Conservation (phyloP, 202 grass and related monocot species). For the Panicum virgatum region DNA sequence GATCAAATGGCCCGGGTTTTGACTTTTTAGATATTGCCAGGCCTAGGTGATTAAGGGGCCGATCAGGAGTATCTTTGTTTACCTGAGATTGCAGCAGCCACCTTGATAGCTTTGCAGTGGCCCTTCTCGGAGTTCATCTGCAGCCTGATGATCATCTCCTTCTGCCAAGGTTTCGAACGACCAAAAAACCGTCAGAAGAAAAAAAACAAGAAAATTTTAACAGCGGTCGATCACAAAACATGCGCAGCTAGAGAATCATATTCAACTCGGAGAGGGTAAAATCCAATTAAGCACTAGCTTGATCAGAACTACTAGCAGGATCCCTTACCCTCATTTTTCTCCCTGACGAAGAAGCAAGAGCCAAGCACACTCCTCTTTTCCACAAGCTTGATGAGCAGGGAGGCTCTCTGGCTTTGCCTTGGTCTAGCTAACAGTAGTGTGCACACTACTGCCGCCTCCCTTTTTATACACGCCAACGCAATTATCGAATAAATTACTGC, state of each 20-base stretch:
- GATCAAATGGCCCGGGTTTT: too few species aligned
- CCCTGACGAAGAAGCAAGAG: neutral
- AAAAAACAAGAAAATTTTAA: neutral
- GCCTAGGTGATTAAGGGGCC: neutral
- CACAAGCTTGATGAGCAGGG: neutral
- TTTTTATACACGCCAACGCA: constrained; percentile 29
- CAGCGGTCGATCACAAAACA: neutral
- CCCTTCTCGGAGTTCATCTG: constrained; percentile 48
- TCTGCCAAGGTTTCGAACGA: constrained; percentile 40
- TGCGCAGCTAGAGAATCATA: neutral
- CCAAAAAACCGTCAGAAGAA: neutral
- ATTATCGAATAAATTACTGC: neutral
- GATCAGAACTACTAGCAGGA: neutral
- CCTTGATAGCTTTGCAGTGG: constrained; percentile 62
- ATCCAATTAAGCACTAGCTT: too few species aligned
- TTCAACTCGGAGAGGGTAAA: neutral
- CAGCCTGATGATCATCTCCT: constrained; percentile 70
- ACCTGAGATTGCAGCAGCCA: constrained; percentile 58
- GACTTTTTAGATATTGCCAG: too few species aligned
- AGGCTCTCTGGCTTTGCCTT: neutral
- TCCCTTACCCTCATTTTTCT: constrained; percentile 44
- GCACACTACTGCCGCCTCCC: neutral
- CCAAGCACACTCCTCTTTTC: neutral
- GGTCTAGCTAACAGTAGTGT: neutral
- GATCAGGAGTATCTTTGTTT: neutral